Evolutionary conservation across 371 early-diverging fungal genomes (phyloP).

Genomic region (Rhizopus sp.): DNA sequence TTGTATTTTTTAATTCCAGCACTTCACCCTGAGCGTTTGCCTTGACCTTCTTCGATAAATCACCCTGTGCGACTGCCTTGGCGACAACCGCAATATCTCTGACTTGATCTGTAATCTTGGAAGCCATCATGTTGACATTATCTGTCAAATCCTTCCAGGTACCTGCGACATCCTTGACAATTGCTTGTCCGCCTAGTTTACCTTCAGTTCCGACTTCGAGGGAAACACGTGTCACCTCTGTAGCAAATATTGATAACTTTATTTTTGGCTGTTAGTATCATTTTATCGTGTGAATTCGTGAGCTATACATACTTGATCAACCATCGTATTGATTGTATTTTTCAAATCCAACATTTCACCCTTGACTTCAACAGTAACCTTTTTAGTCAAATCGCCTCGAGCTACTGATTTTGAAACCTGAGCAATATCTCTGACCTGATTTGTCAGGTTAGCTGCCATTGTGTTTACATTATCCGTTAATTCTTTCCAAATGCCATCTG

Average conservation of each 20-base stretch:
- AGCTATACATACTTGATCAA: slow-evolving; percentile 44
- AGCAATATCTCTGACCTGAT: slow-evolving; percentile 59
- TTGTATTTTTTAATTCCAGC: slow-evolving; percentile 40
- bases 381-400: slow-evolving; percentile 52
- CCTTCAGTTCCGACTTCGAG: slow-evolving; percentile 42
- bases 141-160: slow-evolving; percentile 63
- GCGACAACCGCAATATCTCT: slow-evolving; percentile 44
- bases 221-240: slow-evolving; percentile 56
- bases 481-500: slow-evolving; percentile 65
- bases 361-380: slow-evolving; percentile 47
- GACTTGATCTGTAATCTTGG: slow-evolving; percentile 42
- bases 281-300: neutral
- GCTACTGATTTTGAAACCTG: slow-evolving; percentile 55
- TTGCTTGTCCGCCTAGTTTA: slow-evolving; percentile 54
- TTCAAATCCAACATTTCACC: slow-evolving; percentile 64
- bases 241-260: slow-evolving; percentile 46
- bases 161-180: slow-evolving; percentile 49
- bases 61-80: slow-evolving; percentile 44
- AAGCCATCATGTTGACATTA: slow-evolving; percentile 53
- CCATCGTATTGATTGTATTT: slow-evolving; percentile 62
- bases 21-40: slow-evolving; percentile 47
- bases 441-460: slow-evolving; percentile 54
- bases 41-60: slow-evolving; percentile 40
- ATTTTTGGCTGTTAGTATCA: neutral
- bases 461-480: slow-evolving; percentile 62